Base-by-base conservation (phyloP, 2,329 filamentous ascomycete species). In the Paraconiothyrium brasiliense region DNA sequence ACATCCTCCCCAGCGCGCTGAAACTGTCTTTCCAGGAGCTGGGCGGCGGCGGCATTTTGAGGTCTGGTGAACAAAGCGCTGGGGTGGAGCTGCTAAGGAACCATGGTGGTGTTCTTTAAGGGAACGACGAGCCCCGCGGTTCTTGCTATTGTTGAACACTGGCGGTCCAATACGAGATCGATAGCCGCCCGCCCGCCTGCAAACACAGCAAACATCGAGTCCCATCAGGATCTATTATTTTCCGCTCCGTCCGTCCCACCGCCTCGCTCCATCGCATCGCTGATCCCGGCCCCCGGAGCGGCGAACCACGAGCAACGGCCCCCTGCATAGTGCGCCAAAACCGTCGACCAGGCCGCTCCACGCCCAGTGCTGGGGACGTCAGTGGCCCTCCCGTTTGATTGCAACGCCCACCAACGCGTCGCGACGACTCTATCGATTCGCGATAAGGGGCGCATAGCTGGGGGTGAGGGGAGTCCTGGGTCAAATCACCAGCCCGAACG, bases 41-140 rank as follows among this genome's bases (percentile, higher is more conserved):
- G 63, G 65, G 70, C 61, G 78, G 78, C 64, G 76, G 70, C 58
- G 74, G 70, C 77, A 79, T 78, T 57, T 58, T 61, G 62, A 55
- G 30, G 24, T 3, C 14, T 7, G 49, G 4, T 24, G 46, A 44
- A 27, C 49, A 52, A 52, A 41, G 52, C 52, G 64, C 58, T 60
- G 62, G 67, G 65, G 24, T 4, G 44, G 9, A 27, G 11, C 7
- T 48, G 24, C 14, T 41, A 16, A 10, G 46, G 27, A 22, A 14
- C 24, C 16, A 30, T 30, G 1, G 46, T 4, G 4, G 22, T 48
- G 48, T 34, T 34, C 27, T 35, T 37, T 51, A 51, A 49, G 27
- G 20, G 4, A 20, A 4, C 32, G 10, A 10, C 32, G 10, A 20
- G 37, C 30, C 16, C 43, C 30, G 39, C 34, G 43, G 32, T 44